Conservation (phyloP, 2,329 filamentous ascomycete species). For the Ophiostoma angusticollis region DNA sequence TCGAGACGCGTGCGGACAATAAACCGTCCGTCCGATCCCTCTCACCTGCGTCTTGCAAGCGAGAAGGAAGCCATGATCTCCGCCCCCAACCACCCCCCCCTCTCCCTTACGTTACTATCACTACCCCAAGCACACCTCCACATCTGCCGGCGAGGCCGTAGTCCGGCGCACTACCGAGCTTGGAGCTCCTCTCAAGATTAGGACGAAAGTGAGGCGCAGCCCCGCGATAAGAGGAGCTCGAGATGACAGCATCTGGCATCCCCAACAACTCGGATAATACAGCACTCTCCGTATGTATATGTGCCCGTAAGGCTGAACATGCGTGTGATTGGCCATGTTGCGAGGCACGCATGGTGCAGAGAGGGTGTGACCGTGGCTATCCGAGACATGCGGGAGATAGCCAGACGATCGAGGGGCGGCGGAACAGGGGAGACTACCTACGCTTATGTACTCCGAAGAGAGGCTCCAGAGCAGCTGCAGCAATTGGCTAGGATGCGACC, state of each 20-base stretch:
- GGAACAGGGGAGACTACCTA: neutral
- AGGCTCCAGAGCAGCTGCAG: conserved; percentile 1
- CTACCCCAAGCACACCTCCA: too few species aligned
- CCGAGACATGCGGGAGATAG: neutral
- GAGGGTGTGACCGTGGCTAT: too few species aligned
- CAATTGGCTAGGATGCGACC: too few species aligned
- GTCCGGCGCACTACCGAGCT: neutral
- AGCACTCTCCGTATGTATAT: too few species aligned
- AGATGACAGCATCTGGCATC: too few species aligned
- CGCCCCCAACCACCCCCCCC: conserved; percentile 2
- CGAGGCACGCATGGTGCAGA: neutral
- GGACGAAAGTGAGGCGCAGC: conserved; percentile 4
- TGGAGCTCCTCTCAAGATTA: conserved; percentile 4
- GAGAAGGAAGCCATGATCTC: too few species aligned
- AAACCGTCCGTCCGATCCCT: neutral
- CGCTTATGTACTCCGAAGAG: too few species aligned
- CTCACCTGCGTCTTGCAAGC: too few species aligned
- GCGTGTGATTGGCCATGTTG: conserved; percentile 3
- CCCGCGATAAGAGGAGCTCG: neutral
- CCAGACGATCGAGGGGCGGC: neutral
- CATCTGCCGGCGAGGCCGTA: conserved; percentile 12
- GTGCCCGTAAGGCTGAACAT: conserved; percentile 1
- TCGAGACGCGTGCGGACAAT: neutral
- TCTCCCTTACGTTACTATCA: conserved; percentile 1
- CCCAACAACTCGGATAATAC: too few species aligned